Evolutionary conservation across 2,329 filamentous ascomycete genomes (phyloP).

Genomic region (Trichoderma koningiopsis): DNA sequence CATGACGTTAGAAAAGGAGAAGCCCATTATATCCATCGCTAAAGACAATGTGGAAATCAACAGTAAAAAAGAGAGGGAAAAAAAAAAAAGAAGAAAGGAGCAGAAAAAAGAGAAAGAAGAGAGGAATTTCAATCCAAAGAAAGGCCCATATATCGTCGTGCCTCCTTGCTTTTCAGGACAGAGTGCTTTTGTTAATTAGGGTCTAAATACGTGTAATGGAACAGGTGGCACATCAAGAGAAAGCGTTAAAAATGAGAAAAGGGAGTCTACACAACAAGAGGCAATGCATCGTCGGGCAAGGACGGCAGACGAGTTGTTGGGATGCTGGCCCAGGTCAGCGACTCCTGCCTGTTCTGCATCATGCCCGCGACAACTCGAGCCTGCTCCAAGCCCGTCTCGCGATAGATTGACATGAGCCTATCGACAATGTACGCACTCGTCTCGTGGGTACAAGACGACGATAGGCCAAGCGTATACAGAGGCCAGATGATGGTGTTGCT

Average conservation of each 20-base stretch:
- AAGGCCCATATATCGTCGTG: neutral
- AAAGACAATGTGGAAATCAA: neutral
- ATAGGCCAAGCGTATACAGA: slow-evolving; percentile 52
- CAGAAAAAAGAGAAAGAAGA: neutral
- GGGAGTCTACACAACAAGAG: slow-evolving; percentile 34
- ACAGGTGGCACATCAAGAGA: neutral
- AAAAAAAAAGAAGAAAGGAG: neutral
- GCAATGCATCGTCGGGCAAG: slow-evolving; percentile 32
- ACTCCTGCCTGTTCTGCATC: slow-evolving; percentile 43
- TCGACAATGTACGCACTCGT: slow-evolving; percentile 49
- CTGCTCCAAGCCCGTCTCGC: slow-evolving; percentile 50
- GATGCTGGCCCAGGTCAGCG: slow-evolving; percentile 34
- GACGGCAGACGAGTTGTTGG: slow-evolving; percentile 35
- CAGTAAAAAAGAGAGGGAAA: neutral
- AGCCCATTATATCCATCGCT: neutral
- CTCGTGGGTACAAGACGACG: slow-evolving; percentile 46
- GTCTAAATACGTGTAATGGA: neutral
- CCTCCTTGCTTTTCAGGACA: neutral
- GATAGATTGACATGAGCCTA: slow-evolving; percentile 48
- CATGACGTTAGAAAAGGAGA: neutral
- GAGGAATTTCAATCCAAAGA: neutral
- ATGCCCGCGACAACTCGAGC: slow-evolving; percentile 47
- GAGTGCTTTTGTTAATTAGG: neutral
- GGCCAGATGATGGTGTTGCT: slow-evolving; percentile 55
- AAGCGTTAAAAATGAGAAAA: neutral